phyloP scores from a whole-genome alignment of 768 basidiomycete species.

The Clavulina sp. region DNA sequence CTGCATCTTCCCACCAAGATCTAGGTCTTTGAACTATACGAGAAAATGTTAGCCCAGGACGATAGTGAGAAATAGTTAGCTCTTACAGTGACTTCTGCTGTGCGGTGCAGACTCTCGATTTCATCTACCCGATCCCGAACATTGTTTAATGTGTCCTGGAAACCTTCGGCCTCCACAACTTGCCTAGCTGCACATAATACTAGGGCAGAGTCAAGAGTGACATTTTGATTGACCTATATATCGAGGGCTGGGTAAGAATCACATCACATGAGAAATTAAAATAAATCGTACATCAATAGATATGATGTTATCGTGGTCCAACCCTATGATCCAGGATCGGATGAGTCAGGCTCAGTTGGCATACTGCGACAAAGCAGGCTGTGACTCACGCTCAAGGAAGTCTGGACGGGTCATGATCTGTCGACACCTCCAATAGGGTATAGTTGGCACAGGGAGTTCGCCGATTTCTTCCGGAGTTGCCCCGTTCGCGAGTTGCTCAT shows the following conservation, averaged over 20 bases:
- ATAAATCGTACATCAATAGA: conserved; percentile 47
- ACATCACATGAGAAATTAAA: neutral
- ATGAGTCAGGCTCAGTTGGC: neutral
- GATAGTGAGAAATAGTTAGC: neutral
- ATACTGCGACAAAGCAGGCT: neutral
- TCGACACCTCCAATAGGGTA: conserved; percentile 53
- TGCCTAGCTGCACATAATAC: conserved; percentile 54
- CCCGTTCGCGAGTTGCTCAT: conserved; percentile 24
- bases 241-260: neutral
- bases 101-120: conserved; percentile 72
- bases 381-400: conserved; percentile 49
- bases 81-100: conserved; percentile 55
- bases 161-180: conserved; percentile 56
- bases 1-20: neutral
- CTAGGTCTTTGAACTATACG: neutral
- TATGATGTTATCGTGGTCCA: conserved; percentile 56
- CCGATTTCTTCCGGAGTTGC: conserved; percentile 19
- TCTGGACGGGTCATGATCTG: conserved; percentile 75
- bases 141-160: conserved; percentile 56
- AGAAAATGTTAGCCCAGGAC: neutral
- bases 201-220: conserved; percentile 65
- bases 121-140: conserved; percentile 67
- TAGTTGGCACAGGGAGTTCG: conserved; percentile 41
- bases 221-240: conserved; percentile 46
- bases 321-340: conserved; percentile 21